Evolutionary conservation across 441 rosid species (phyloP).

Genomic region (Gossypium davidsonii): DNA sequence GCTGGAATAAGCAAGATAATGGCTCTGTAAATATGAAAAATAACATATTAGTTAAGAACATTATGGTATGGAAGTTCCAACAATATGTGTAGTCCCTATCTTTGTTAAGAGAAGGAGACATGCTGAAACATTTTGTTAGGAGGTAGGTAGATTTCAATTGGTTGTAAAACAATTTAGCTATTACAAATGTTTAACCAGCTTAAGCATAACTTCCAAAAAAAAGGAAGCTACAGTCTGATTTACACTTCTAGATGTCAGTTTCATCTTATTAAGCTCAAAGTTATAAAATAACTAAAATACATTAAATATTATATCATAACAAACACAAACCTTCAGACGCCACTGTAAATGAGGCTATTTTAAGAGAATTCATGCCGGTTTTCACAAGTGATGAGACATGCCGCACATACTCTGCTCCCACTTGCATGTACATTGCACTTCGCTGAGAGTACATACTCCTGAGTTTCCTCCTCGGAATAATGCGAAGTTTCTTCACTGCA

Average conservation of each 20-base stretch:
- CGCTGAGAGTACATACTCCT: conserved; percentile 67
- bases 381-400: conserved; percentile 83
- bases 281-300: neutral
- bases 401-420: conserved; percentile 69
- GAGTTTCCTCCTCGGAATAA: conserved; percentile 69
- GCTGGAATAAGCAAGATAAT: conserved; percentile 68
- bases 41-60: neutral
- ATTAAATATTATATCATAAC: neutral
- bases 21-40: conserved; percentile 43
- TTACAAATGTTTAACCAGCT: neutral
- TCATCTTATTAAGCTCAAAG: conserved; percentile 6
- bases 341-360: conserved; percentile 51
- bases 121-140: neutral
- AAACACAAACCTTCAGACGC: conserved; percentile 63
- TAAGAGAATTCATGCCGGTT: conserved; percentile 72
- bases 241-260: neutral
- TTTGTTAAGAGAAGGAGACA: neutral
- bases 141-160: neutral
- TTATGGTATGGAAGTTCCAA: neutral
- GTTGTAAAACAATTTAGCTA: neutral
- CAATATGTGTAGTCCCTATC: neutral
- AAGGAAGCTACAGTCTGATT: neutral
- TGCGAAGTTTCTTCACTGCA: conserved; percentile 73
- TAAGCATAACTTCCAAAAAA: neutral
- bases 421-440: conserved; percentile 60